These are phyloP conservation scores for Sugiyamaella grinbergsii DNA, from an alignment of 1,139 yeast genomes.

Conservation along the genomic window DNA sequence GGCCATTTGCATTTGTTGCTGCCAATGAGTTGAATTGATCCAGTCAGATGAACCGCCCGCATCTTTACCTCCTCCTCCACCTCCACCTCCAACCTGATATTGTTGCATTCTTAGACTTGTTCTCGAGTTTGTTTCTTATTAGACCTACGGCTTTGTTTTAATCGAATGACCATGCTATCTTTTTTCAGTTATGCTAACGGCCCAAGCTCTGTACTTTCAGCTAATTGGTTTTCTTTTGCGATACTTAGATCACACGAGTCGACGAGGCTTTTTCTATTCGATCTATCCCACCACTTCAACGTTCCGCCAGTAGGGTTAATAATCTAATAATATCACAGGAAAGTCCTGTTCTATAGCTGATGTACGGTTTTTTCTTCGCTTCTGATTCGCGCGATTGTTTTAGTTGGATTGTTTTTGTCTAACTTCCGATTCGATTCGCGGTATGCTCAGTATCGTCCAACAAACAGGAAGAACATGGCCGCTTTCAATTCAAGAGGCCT, in stretches of 20 bases:
- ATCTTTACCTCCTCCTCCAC: constrained; percentile 4
- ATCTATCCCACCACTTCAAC: too few relatives aligned
- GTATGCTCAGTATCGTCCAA: background rate
- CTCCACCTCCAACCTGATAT: constrained; percentile 14
- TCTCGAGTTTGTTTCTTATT: too few relatives aligned
- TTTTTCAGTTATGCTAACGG: background rate
- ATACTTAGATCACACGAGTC: too few relatives aligned
- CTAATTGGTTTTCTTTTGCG: too few relatives aligned
- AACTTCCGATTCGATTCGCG: background rate
- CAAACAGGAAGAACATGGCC: background rate
- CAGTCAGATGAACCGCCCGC: background rate
- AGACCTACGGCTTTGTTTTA: constrained; percentile 3
- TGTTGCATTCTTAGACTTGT: constrained; percentile 15
- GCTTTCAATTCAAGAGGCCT: background rate
- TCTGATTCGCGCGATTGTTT: background rate
- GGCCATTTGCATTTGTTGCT: constrained; percentile 80
- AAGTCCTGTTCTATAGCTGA: too few relatives aligned
- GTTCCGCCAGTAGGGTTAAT: too few relatives aligned
- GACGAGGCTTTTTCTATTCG: too few relatives aligned
- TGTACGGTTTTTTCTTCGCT: too few relatives aligned
- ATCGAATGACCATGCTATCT: constrained; percentile 11
- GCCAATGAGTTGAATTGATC: constrained; percentile 64
- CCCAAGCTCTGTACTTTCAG: background rate
- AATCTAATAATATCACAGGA: too few relatives aligned
- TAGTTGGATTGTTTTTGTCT: background rate